Percentiles rank a stretch among this genome's conserved stretches.
Conservation (phyloP, 306 rosid species). For the Dalbergia cochinchinensis region DNA sequence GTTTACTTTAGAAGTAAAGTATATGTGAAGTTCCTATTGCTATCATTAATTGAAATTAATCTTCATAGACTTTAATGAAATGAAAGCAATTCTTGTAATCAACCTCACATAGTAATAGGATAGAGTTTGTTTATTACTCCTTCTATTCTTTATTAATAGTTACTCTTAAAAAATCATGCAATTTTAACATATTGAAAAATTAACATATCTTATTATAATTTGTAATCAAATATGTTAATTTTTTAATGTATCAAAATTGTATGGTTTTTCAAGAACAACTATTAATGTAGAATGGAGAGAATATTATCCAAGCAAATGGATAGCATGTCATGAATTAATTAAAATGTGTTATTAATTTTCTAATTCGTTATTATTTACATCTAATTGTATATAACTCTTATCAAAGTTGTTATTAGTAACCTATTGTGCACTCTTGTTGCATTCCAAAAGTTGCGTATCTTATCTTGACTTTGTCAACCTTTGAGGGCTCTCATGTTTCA, state of each 20-base stretch:
- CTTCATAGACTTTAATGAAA: not conserved
- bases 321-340: not conserved
- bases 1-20: not conserved
- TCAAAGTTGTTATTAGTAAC: not conserved
- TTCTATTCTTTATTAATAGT: too few species aligned
- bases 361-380: not conserved
- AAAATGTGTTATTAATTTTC: not conserved
- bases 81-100: not conserved
- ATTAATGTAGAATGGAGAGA: too few species aligned
- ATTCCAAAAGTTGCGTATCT: not conserved
- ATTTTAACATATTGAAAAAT: too few species aligned
- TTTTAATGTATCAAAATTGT: too few species aligned
- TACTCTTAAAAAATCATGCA: too few species aligned
- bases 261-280: too few species aligned
- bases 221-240: too few species aligned
- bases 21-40: not conserved
- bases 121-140: not conserved
- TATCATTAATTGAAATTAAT: not conserved
- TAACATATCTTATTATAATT: too few species aligned
- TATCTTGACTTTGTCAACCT: conserved; percentile 13
- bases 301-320: not conserved
- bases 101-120: not conserved
- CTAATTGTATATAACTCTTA: not conserved
- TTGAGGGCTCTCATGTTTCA: not conserved
- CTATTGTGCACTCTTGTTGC: not conserved